Percentiles rank a stretch among this genome's conserved stretches.
phyloP scores from a whole-genome alignment of 1,139 yeast genomes.

The Yarrowia galli region DNA sequence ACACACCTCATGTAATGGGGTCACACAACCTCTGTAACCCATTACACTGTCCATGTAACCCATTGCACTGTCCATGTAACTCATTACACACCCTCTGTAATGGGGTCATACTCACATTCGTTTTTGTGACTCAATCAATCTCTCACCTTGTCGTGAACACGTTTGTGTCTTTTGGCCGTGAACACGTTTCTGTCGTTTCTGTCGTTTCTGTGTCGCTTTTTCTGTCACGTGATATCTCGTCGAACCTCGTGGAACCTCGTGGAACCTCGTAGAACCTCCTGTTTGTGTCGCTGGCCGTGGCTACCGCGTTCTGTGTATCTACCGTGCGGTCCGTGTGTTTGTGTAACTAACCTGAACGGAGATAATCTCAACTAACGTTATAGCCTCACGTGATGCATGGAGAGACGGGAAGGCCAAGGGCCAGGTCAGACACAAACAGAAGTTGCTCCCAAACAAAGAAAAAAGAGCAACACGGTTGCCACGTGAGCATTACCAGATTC shows the following conservation, averaged over 20 bases:
- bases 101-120: no score
- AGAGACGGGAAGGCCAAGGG: neutral
- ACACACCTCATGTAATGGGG: neutral
- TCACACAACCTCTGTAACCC: neutral
- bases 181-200: no score
- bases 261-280: no score
- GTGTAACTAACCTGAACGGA: neutral
- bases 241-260: no score
- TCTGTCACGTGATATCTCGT: no score
- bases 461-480: no score
- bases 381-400: constrained; percentile 29
- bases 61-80: neutral
- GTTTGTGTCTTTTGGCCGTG: no score
- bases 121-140: no score
- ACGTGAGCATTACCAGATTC: no score
- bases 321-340: neutral
- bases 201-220: no score
- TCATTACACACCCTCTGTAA: neutral
- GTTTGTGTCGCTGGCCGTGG: neutral
- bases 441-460: neutral
- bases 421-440: no score
- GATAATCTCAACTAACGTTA: constrained; percentile 19
- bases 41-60: neutral
- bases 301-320: neutral
- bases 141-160: no score